Base-by-base conservation (phyloP, 257 asterid species). In the Solanum habrochaites region DNA sequence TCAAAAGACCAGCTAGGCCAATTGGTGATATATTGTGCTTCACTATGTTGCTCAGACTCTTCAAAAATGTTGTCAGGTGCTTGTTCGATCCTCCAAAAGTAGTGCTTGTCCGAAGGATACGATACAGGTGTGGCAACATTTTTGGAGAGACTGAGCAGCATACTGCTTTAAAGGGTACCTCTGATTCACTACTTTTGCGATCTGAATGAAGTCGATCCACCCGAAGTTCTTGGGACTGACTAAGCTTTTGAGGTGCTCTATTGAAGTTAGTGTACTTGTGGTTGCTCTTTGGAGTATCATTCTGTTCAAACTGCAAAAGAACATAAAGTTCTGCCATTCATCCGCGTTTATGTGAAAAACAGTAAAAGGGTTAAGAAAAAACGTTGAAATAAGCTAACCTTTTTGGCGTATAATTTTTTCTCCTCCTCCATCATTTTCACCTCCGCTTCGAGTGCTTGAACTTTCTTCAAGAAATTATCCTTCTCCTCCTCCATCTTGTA, bases 401-500 rank as follows among this genome's bases (percentile, higher is more conserved):
- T 92, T 87, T 89, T 90, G 82, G 62, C 81, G 37, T 75, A 64
- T 42, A 64, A 29, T 43, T 83, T 87, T 47, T 82, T 78, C 85
- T 86, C 90, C 89, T 92, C 93, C 88, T 88, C 87, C 92, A 87
- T 86, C 88, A 88, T 84, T 86, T 91, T 91, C 58, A 92, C 86
- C 25, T 93, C 86, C 40, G 78, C 93, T 93, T 92, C 95, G 62
- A 94, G 96, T n/a, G 89, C 91, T 86, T 85, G 91, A 86, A 88
- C 92, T 93, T 89, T 94, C 93, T 87, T 90, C 78, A 87, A 87
- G 89, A 88, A 90, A 31, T 92, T 93, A 10, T 86, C 88, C 86
- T 90, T 95, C 88, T 94, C 96, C 92, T 92, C 92, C 89, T 95
- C 96, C 23, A 96, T 95, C 62, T 83, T 84, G 83, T 89, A 87